Evolutionary conservation across 2,329 filamentous ascomycete genomes (phyloP).

Genomic region (Aureobasidium sp.): DNA sequence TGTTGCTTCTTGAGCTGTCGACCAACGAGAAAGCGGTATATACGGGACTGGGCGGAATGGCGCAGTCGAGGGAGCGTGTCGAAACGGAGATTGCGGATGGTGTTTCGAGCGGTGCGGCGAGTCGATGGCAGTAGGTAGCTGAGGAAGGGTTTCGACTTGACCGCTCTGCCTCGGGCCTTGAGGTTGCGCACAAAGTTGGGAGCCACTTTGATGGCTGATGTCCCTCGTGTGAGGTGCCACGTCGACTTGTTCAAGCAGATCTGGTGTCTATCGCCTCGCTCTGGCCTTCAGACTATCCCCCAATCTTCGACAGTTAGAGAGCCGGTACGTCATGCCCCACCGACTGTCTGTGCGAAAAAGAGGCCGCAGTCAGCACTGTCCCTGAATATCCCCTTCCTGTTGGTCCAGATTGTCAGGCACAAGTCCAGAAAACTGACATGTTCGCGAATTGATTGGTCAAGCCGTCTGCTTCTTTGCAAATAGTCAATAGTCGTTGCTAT

Average conservation of each 20-base stretch:
- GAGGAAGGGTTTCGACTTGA: conserved; percentile 33
- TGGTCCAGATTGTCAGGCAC: not conserved
- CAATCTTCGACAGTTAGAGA: not conserved
- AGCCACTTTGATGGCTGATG: conserved; percentile 5
- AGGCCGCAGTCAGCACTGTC: not conserved
- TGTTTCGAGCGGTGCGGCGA: conserved; percentile 55
- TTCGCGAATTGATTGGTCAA: not conserved
- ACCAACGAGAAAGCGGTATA: conserved; percentile 65
- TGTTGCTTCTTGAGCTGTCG: conserved; percentile 40
- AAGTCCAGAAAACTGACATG: not conserved
- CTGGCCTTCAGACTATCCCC: not conserved
- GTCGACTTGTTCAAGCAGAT: not conserved
- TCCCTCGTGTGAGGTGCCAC: not conserved
- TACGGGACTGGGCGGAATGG: conserved; percentile 61
- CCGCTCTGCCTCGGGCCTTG: not conserved
- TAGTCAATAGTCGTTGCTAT: not conserved
- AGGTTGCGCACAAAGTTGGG: not conserved
- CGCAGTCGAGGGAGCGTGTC: conserved; percentile 65
- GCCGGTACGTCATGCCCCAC: conserved; percentile 1
- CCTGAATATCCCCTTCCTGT: not conserved
- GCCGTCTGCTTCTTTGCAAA: not conserved
- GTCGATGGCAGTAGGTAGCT: conserved; percentile 52
- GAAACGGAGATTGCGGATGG: conserved; percentile 62
- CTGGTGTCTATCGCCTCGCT: not conserved
- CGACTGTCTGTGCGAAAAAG: not conserved